Evolutionary conservation across 352 stramenopile genomes (phyloP), one percentile per base, ranked within the genome.

Genomic region (Globisporangium paroecandrum): DNA sequence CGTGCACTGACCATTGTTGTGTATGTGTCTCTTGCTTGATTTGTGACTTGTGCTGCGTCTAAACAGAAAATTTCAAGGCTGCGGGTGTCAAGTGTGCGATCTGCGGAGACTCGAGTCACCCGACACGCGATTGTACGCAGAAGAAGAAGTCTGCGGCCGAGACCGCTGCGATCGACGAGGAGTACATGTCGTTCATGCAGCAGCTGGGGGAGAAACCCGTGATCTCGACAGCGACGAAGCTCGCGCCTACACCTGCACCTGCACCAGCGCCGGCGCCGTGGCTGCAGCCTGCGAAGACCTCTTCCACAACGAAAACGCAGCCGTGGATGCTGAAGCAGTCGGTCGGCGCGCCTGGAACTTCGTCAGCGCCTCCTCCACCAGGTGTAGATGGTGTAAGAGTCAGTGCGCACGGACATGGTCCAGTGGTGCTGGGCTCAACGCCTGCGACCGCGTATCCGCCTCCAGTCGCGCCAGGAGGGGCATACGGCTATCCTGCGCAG

Each of bases 71-170:
- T 2, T 90, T 98, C 66, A 89, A 90, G 68, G 66, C 86, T 22
- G 90, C 92, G 41, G 81, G 96, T 41, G 86, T 99, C 20, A 97
- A 97, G 65, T 99, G 98, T 82, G 94, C 97, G 7, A 99, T 99
- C 69, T 99, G 98, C 81, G 98, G 98, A 22, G 98, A 99, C 74
- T 97, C 91, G 25, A 98, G 89, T 72, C 98, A 99, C 78, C 96
- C 96, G 10, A 99, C 98, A 18, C 77, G 97, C 43, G 98, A 99
- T 89, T 99, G 98, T 91, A 95, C 85, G 27, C 85, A 96, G 62
- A 97, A 94, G 63, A 82, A 78, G 32, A 87, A 91, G 63, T 89
- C 81, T 57, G 77, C 81, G 18, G 82, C 78, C 3, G 84, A 95
- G 60, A 92, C 77, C 6, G 88, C 86, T 25, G 83, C 79, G 34